Evolutionary conservation across 768 basidiomycete genomes (phyloP).

Genomic region (Suillus occidentalis): DNA sequence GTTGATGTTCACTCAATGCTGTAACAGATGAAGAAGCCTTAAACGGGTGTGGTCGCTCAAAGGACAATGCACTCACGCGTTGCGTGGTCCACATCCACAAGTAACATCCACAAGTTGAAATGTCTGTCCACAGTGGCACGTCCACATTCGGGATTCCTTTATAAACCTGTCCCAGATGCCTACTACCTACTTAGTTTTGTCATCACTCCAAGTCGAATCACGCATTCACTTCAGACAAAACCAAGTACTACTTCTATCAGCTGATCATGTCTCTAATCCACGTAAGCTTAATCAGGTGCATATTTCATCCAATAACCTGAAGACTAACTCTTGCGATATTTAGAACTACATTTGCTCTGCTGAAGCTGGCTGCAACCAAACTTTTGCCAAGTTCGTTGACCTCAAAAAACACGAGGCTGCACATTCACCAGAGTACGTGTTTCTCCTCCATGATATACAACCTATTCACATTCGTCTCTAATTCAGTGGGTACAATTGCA

Average conservation of each 20-base stretch:
- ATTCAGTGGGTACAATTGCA: constrained; percentile 21
- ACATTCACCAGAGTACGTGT: not conserved
- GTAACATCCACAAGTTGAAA: no score
- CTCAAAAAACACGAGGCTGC: constrained; percentile 22
- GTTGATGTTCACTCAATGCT: not conserved
- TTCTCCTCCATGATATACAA: no score
- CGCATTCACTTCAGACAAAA: not conserved
- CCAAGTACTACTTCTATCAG: not conserved
- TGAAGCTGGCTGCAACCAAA: constrained; percentile 7
- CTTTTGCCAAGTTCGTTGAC: constrained; percentile 11
- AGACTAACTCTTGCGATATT: not conserved
- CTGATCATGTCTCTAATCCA: not conserved
- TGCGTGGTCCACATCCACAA: no score
- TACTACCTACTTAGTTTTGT: no score
- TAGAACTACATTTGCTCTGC: constrained; percentile 17
- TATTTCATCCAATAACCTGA: not conserved
- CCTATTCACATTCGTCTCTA: not conserved
- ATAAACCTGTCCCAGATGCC: no score
- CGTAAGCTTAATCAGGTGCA: not conserved
- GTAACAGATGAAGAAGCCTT: not conserved
- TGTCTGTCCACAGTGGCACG: no score
- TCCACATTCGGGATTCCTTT: no score
- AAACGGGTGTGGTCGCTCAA: no score
- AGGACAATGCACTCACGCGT: no score
- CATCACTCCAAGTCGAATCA: not conserved